Conservation (phyloP, 2,329 filamentous ascomycete genomes). For the Diaporthe sp. region DNA sequence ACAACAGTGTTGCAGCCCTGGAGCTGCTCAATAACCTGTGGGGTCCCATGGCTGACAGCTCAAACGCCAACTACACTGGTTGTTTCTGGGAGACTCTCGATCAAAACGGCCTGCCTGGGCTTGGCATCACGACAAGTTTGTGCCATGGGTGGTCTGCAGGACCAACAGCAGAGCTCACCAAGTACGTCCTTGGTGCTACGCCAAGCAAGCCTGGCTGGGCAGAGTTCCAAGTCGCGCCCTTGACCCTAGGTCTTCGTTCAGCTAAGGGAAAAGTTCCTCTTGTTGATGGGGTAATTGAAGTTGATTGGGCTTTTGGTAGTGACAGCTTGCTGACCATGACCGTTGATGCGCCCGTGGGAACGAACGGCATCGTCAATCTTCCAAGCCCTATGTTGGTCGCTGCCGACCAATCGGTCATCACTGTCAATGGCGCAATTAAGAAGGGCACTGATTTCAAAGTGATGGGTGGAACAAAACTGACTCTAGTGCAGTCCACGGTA, state of each 20-base stretch:
- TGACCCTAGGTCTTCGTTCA: not conserved
- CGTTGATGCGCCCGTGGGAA: not conserved
- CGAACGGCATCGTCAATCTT: not conserved
- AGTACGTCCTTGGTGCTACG: not conserved
- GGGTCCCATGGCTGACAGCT: not conserved
- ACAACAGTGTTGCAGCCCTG: not conserved
- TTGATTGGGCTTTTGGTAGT: not conserved
- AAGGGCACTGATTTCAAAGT: not conserved
- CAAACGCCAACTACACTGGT: not conserved
- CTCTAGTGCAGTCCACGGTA: not conserved
- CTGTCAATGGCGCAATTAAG: not conserved
- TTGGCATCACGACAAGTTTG: not conserved
- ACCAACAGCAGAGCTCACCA: not conserved
- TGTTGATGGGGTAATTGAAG: not conserved
- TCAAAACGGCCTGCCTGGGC: not conserved
- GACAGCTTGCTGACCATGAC: not conserved
- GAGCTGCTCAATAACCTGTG: not conserved
- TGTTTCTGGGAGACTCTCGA: slow-evolving; percentile 7
- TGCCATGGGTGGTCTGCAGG: not conserved
- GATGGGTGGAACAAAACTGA: not conserved
- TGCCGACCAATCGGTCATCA: not conserved
- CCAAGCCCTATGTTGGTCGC: not conserved
- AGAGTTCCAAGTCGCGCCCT: not conserved
- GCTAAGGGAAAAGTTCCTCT: not conserved
- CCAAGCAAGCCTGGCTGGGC: not conserved